Base-by-base conservation (phyloP, 352 stramenopile species). In the Pythium sp. region DNA sequence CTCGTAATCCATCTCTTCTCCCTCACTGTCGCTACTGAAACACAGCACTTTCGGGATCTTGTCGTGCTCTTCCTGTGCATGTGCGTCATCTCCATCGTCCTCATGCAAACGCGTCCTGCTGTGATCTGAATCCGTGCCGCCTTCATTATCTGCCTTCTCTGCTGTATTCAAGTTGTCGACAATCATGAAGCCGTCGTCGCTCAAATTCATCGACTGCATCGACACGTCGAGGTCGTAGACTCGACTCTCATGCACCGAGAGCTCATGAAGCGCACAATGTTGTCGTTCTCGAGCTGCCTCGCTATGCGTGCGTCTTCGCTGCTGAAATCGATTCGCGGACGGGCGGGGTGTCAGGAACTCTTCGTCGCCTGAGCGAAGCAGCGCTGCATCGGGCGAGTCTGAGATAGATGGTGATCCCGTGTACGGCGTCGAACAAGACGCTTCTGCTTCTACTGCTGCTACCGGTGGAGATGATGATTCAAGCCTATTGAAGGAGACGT, bases 131-230 rank as follows among this genome's bases (percentile, higher is more conserved):
- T 26, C 43, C 30, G 9, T 11, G 11, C 60, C 38, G 5, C 20
- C 5, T 26, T 28, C 55, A 2, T 20, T 20, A 2, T 34, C 41
- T 28, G 24, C 55, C 5, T 36, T 51, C 7, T 60, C 41, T 38
- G 62, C 41, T 38, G 62, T 38, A 24, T 58, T n/a, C 5, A 26
- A 20, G n/a, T 67, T 64, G 26, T 69, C 62, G 28, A 57, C 14
- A 24, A 47, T 60, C n/a, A 57, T 61, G 43, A 47, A 18, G 30
- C 83, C 71, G 28, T 87, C 76, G 46, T 83, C 82, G 38, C 80
- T 85, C n/a, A 90, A 58, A 53, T 89, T 74, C 74, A 91, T 81
- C n/a, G 79, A 89, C 30, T 89, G 82, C 82, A 91, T 92, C 2
- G 84, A 91, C 6, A 81, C 77, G 62, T 92, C 78, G 34, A 92